Evolutionary conservation across 2,329 filamentous ascomycete genomes (phyloP).

Genomic region (Trichoderma pleuroti): DNA sequence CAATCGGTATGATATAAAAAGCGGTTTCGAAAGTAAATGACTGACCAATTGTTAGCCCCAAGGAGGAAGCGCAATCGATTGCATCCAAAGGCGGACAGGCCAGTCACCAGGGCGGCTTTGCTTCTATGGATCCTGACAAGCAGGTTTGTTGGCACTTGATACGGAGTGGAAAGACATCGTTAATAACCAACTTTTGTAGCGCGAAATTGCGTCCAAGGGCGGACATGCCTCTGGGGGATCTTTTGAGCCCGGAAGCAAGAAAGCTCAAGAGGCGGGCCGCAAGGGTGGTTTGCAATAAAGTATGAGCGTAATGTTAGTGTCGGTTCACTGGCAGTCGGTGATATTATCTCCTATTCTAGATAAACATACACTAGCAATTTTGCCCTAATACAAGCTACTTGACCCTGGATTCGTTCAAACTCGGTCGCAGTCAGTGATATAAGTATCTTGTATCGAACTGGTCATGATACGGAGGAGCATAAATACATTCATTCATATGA

Average conservation of each 20-base stretch:
- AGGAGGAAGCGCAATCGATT: constrained; percentile 44
- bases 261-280: constrained; percentile 50
- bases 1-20: constrained; percentile 23
- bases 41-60: constrained; percentile 24
- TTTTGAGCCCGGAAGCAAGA: constrained; percentile 52
- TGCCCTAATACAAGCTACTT: background rate
- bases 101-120: constrained; percentile 38
- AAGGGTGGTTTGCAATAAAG: constrained; percentile 43
- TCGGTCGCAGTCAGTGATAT: too few relatives aligned
- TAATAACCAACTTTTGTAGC: constrained; percentile 31
- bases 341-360: background rate
- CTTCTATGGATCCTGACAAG: constrained; percentile 41
- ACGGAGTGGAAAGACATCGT: background rate
- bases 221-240: constrained; percentile 51
- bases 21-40: too few relatives aligned
- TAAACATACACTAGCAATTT: background rate
- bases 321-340: background rate
- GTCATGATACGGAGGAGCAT: background rate
- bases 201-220: constrained; percentile 53
- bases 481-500: background rate
- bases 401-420: background rate
- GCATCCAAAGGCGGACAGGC: constrained; percentile 41
- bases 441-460: too few relatives aligned
- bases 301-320: background rate
- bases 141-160: constrained; percentile 31